Evolutionary conservation across 1,139 yeast species (phyloP), one percentile per base, ranked within the genome.

Genomic region (Hanseniaspora gamundiae): DNA sequence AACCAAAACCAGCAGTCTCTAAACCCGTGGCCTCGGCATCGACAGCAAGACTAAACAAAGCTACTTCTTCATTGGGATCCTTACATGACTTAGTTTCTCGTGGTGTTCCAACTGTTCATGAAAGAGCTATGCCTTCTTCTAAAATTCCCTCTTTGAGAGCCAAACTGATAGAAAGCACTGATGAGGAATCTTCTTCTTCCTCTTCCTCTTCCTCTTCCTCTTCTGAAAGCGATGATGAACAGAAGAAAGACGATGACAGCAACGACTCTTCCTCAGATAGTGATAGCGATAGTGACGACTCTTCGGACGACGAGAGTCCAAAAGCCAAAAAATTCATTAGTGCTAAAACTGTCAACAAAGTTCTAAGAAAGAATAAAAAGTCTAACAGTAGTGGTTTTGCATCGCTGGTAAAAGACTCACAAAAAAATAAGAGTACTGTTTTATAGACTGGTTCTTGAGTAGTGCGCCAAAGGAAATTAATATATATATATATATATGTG

Each of bases 81-180:
- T 60, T 78, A 36, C 70, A 71, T n/a, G 81, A 77, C 48, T 63
- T 78, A 44, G 78, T 71, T 1, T 63, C 68, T 21, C 64, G 76
- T 47, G 84, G 83, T 2, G 71, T 78, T 16, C 85, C 85, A 2
- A 82, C 74, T 22, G 83, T 78, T 1, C 69, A 66, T 45, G 83
- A 77, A 38, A 51, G 53, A 36, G 35, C 51, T 11, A 56, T 64
- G 4, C 51, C 51, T 16, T 49, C 58, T 11, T 61, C 50, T 43
- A 16, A 33, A 19, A 8, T 19, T 33, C 21, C 36, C 49, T 36
- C 42, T 44, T 50, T 29, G 51, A 49, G 42, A 20, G 38, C 28
- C 19, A 16, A 41, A 13, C 53, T 42, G 3, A 44, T 41, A 28
- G 39, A 47, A n/a, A 43, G 42, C 33, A 49, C 49, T 8, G 13